Conservation (phyloP, 306 rosid genomes). For the Geum urbanum region DNA sequence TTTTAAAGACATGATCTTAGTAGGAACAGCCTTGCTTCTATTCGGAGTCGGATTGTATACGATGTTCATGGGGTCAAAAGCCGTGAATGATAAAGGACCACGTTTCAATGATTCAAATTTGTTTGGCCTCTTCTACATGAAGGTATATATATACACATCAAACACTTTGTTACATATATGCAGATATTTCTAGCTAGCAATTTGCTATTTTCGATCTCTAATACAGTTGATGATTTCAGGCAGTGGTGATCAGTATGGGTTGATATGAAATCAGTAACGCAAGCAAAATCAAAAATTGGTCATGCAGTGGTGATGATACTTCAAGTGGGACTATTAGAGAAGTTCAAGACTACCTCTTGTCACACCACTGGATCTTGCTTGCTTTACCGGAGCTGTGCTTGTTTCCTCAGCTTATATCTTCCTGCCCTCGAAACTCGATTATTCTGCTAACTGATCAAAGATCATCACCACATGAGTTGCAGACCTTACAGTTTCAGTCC, state of each 20-base stretch:
- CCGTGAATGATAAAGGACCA: slow-evolving; percentile 19
- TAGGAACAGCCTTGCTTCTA: slow-evolving; percentile 48
- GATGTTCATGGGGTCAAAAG: slow-evolving; percentile 41
- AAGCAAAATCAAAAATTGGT: slow-evolving; percentile 49
- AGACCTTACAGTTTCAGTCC: background rate
- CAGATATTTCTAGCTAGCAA: background rate
- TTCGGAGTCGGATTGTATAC: slow-evolving; percentile 45
- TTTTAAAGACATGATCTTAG: slow-evolving; percentile 46
- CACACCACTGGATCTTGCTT: slow-evolving; percentile 43
- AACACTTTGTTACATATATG: background rate
- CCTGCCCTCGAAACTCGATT: slow-evolving; percentile 37
- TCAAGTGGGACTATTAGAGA: slow-evolving; percentile 55
- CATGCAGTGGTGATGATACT: slow-evolving; percentile 54
- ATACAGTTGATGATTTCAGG: slow-evolving; percentile 27
- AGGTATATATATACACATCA: slow-evolving; percentile 42
- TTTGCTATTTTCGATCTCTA: background rate
- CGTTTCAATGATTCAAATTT: slow-evolving; percentile 35
- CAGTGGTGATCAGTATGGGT: slow-evolving; percentile 42
- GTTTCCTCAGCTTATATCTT: slow-evolving; percentile 45
- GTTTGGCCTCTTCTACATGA: slow-evolving; percentile 39
- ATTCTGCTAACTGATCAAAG: slow-evolving; percentile 10
- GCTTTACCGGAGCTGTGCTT: slow-evolving; percentile 45
- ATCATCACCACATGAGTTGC: background rate
- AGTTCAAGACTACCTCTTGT: slow-evolving; percentile 42
- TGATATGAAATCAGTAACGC: slow-evolving; percentile 37